Evolutionary conservation across 2,329 filamentous ascomycete genomes (phyloP), one percentile per base, ranked within the genome.

Genomic region (Neopestalotiopsis clavispora): DNA sequence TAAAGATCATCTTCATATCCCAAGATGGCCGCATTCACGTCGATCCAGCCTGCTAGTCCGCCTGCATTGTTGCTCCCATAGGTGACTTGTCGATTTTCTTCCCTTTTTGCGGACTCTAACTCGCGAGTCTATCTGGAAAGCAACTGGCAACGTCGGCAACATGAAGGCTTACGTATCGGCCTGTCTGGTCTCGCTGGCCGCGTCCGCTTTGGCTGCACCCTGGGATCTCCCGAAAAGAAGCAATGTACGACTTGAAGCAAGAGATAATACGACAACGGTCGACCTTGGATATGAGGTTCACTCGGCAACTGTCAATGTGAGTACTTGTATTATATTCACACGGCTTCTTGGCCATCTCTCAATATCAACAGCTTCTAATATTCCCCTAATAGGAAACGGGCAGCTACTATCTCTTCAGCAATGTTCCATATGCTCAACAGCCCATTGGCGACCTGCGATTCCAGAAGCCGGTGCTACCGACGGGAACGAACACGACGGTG

Each of bases 351-450:
- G 30, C 17, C 60, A 57, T 60, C 4, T 20, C 64, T 60, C 63
- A 58, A 3, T 56, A 65, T 59, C 23, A 17, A 42, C 2, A n/a
- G n/a, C 7, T 52, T 20, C 62, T 65, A 23, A 65, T 13, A 65
- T 38, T 13, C 34, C 34, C 34, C 10, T 52, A 1, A n/a, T 45
- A 77, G 76, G 71, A 64, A 40, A 78, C 76, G 30, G 77, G 78
- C 4, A 67, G 74, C 52, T 81, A 80, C 67, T 82, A 81, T 72
- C 75, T 75, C 23, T 83, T 82, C 72, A 78, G 73, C 65, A 82
- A 82, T 65, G 78, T 83, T 49, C 76, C 78, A 4, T 83, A 80
- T 67, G 80, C 63, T 32, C 42, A 66, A 40, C 63, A 66, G 32
- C 63, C 63, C 3, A 42, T 66, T 23, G 63, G 63, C 5, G 63